Conservation (phyloP, 2,329 filamentous ascomycete genomes). For the Chrysoporthe puriensis region DNA sequence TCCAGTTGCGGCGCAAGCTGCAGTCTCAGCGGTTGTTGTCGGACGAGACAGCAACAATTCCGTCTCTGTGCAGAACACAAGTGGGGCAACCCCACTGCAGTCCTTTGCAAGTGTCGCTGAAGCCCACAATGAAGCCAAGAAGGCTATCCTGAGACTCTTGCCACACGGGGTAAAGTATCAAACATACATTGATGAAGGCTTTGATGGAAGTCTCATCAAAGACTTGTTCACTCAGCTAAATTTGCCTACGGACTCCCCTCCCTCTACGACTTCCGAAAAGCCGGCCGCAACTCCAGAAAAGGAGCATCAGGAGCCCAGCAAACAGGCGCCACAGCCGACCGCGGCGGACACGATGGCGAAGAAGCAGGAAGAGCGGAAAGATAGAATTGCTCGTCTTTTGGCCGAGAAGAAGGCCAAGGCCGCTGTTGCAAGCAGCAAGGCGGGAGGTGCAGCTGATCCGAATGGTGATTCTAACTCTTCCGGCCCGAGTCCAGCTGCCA, state of each 20-base stretch:
- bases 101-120: slow-evolving; percentile 42
- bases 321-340: neutral
- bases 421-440: slow-evolving; percentile 30
- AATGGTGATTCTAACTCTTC: slow-evolving; percentile 10
- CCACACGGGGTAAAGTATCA: slow-evolving; percentile 72
- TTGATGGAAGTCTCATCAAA: slow-evolving; percentile 66
- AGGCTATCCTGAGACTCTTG: slow-evolving; percentile 67
- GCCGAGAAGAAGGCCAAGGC: slow-evolving; percentile 70
- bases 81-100: neutral
- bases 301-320: slow-evolving; percentile 8
- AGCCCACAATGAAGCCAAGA: slow-evolving; percentile 63
- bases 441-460: slow-evolving; percentile 11
- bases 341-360: slow-evolving; percentile 30
- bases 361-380: slow-evolving; percentile 68
- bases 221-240: slow-evolving; percentile 71
- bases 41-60: neutral
- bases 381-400: slow-evolving; percentile 75
- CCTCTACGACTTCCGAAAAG: slow-evolving; percentile 6
- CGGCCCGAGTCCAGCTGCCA: slow-evolving; percentile 8
- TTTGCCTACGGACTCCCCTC: slow-evolving; percentile 48
- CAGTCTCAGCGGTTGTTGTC: neutral
- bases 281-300: slow-evolving; percentile 1
- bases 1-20: neutral
- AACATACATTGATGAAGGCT: slow-evolving; percentile 73
- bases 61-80: neutral